Evolutionary conservation across 352 stramenopile species (phyloP).

Genomic region (Phytopythium cucurbitacearum): DNA sequence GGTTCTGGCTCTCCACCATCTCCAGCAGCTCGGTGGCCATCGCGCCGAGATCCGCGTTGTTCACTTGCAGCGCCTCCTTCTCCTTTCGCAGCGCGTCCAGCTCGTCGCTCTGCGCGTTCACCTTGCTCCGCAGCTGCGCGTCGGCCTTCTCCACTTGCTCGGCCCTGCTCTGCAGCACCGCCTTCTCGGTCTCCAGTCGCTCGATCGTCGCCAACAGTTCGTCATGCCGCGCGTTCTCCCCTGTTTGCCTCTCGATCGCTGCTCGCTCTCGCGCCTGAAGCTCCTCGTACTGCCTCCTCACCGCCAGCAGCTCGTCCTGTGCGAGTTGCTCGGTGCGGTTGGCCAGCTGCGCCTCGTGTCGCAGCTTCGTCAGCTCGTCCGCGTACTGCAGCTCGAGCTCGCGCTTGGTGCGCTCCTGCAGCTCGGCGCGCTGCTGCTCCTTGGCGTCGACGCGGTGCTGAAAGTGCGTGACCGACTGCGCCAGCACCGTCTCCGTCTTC

Average conservation of each 20-base stretch:
- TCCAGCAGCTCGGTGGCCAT: slow-evolving; percentile 68
- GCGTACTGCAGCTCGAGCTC: slow-evolving; percentile 35
- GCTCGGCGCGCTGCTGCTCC: slow-evolving; percentile 47
- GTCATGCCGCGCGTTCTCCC: slow-evolving; percentile 17
- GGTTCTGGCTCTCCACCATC: slow-evolving; percentile 55
- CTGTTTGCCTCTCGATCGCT: slow-evolving; percentile 15
- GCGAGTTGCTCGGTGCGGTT: slow-evolving; percentile 23
- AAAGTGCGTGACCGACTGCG: slow-evolving; percentile 62
- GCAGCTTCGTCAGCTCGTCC: slow-evolving; percentile 19
- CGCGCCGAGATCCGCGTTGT: slow-evolving; percentile 52
- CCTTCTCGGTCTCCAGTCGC: slow-evolving; percentile 65
- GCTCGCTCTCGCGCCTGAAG: slow-evolving; percentile 24
- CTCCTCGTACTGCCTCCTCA: slow-evolving; percentile 22
- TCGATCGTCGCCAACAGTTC: slow-evolving; percentile 27
- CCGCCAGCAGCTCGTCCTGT: slow-evolving; percentile 23
- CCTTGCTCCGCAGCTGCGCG: slow-evolving; percentile 42
- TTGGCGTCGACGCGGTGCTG: slow-evolving; percentile 57
- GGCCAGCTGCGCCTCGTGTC: slow-evolving; percentile 24
- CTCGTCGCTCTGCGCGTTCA: slow-evolving; percentile 39
- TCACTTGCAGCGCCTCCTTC: slow-evolving; percentile 28
- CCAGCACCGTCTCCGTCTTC: slow-evolving; percentile 72
- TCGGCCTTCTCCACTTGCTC: slow-evolving; percentile 62
- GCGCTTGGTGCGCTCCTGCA: slow-evolving; percentile 33
- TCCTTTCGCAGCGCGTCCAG: slow-evolving; percentile 25
- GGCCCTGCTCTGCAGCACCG: slow-evolving; percentile 50